Base-by-base conservation (phyloP, 2,329 filamentous ascomycete genomes). In the Arthrobotrys musiformis region DNA sequence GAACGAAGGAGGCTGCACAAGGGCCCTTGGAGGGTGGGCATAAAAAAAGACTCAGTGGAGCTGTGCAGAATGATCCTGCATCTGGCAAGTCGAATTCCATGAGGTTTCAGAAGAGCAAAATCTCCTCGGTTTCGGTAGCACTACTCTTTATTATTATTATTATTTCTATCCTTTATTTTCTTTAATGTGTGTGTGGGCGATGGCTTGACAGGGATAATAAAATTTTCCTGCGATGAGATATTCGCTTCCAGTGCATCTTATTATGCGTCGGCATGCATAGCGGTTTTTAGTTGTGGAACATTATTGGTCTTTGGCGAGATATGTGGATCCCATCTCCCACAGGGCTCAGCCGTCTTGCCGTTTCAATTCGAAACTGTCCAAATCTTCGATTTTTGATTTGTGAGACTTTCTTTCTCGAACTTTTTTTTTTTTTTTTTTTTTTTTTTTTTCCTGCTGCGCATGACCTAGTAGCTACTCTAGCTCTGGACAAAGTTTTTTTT, bases 1-100 rank as follows among this genome's bases (percentile, higher is more conserved):
- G 70, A 75, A 75, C 54, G 70, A 75, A 68, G 44, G 56, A 69
- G 70, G 70, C 62, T 75, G 70, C 70, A 60, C 62, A 61, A 64
- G 70, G 70, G 54, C 13, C 40, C 40, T 35, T 35, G 15, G 28
- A 40, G 15, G 52, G 54, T 48, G 56, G 44, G 63, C 46, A 48
- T 40, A 68, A 75, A 68, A 75, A 75, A 74, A 62, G 54, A 62
- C 70, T 33, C 70, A 75, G 70, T 69, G 62, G 63, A 67, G 54
- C 62, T 60, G 48, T 75, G 56, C 62, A 60, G 68, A 50, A 40
- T 4, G 35, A 19, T 40, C 48, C 62, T 75, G 56, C 70, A 75
- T 54, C 56, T 44, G 70, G 56, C 46, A 75, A 75, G 56, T 64
- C 22, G 48, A 26, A 62, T 44, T 56, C 35, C 68, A 58, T 35